Base-by-base conservation (phyloP, 495 filamentous ascomycete species). In the Penicillium soppii region DNA sequence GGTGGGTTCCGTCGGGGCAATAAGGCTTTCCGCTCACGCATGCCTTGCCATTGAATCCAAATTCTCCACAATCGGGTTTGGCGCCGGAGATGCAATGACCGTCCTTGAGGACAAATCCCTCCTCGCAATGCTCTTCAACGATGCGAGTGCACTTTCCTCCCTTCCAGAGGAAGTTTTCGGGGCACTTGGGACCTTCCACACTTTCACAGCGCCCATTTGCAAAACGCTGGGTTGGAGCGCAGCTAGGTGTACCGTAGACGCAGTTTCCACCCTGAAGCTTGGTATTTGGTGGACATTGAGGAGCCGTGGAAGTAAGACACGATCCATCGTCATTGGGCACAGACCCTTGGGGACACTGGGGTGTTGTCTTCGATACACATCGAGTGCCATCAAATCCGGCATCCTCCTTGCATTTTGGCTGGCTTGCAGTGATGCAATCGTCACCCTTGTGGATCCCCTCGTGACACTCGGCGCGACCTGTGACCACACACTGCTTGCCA, bases 301-400 rank as follows among this genome's bases (percentile, higher is more conserved):
- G 53, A n/a, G 13, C 5, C 5, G 1, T 19, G 4, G 10, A 15
- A 9, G 40, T 40, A 1, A 56, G 41, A 16, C 53, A 56, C 17
- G 17, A 32, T 16, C 21, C 19, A 42, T n/a, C n/a, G n/a, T 47
- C 53, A 5, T 45, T 45, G 22, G 13, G 41, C 3, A 50, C 23
- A 25, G 32, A 29, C 3, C 40, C 46, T 4, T 8, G 1, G 4
- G 33, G n/a, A 22, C 53, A 56, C 5, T 26, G 8, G 12, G 53
- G 53, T 6, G 32, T n/a, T n/a, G 4, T 13, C 7, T 42, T 37
- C 15, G 38, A 50, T n/a, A 56, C 47, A 25, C 53, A 56, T 13
- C 30, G 25, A 3, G 21, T 25, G 20, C 53, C 53, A 13, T 50
- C 46, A 36, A 50, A 56, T 19, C 17, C 10, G 4, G 53, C 19